Conservation (phyloP, 768 basidiomycete species). For the Amanita pallidorosea region DNA sequence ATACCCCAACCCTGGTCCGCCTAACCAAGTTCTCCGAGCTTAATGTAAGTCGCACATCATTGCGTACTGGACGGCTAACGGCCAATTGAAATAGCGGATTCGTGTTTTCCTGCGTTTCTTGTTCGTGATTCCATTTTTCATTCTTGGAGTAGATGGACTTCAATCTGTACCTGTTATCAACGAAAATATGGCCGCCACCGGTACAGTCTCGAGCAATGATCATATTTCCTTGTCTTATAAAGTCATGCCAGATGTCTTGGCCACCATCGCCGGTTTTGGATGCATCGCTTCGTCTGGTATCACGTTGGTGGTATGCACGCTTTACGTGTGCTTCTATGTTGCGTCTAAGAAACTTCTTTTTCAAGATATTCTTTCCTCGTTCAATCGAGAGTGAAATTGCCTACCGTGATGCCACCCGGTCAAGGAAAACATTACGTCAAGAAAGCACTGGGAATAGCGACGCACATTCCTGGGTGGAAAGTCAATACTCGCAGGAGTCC, state of each 20-base stretch:
- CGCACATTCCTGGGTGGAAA: constrained; percentile 6
- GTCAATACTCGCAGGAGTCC: background rate
- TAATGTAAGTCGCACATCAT: constrained; percentile 41
- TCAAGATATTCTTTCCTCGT: constrained; percentile 72
- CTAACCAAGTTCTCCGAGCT: constrained; percentile 75
- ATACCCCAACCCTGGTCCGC: constrained; percentile 53
- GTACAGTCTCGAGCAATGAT: constrained; percentile 16
- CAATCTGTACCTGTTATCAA: constrained; percentile 54
- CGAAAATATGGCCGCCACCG: constrained; percentile 43
- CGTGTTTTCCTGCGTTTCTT: constrained; percentile 67
- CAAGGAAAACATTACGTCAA: constrained; percentile 24
- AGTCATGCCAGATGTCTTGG: constrained; percentile 40
- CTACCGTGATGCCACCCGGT: constrained; percentile 33
- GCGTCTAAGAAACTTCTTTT: background rate
- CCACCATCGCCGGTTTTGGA: constrained; percentile 48
- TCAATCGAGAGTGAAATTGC: constrained; percentile 59
- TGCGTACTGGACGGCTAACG: background rate
- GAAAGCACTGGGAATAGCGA: constrained; percentile 12
- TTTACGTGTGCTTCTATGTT: background rate
- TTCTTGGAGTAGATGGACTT: constrained; percentile 62
- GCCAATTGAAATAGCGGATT: constrained; percentile 34
- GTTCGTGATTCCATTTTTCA: constrained; percentile 53
- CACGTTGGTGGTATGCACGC: constrained; percentile 53
- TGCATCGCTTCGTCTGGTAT: constrained; percentile 58
- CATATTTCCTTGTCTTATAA: constrained; percentile 1